A percentile compares a stretch with the other conserved stretches of the same genome.
These are phyloP conservation scores for Westerdykella aurantiaca DNA, from an alignment of 2,329 filamentous ascomycete genomes.

Conservation along the genomic window DNA sequence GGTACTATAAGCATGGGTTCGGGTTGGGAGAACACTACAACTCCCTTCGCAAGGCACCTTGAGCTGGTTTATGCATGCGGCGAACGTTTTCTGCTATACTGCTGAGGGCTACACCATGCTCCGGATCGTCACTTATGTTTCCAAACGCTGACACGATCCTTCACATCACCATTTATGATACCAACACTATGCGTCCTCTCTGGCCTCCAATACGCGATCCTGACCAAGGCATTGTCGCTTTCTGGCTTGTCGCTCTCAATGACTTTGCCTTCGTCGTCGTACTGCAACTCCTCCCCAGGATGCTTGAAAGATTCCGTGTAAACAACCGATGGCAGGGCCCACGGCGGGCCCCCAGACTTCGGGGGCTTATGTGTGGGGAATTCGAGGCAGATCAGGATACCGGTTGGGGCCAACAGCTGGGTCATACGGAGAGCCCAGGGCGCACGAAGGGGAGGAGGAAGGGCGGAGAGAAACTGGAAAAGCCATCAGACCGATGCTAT, in stretches of 20 bases:
- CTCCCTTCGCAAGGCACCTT: conserved; percentile 54
- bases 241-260: conserved; percentile 41
- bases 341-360: conserved; percentile 64
- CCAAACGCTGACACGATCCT: conserved; percentile 49
- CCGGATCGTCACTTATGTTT: conserved; percentile 23
- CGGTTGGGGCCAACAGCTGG: conserved; percentile 48
- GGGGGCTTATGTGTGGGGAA: conserved; percentile 70
- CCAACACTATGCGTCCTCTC: conserved; percentile 50
- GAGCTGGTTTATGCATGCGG: conserved; percentile 6
- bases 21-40: conserved; percentile 98
- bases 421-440: conserved; percentile 53
- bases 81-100: not conserved
- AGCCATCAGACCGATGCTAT: conserved; percentile 1
- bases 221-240: conserved; percentile 38
- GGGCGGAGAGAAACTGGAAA: conserved; percentile 55
- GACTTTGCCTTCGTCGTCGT: conserved; percentile 52
- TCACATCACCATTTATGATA: conserved; percentile 43
- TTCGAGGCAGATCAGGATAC: conserved; percentile 62
- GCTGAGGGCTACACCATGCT: not conserved
- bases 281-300: conserved; percentile 62
- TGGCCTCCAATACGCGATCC: conserved; percentile 52
- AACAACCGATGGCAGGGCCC: conserved; percentile 60
- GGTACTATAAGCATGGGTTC: conserved; percentile 91
- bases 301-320: conserved; percentile 66
- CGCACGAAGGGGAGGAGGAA: conserved; percentile 51